Conservation (phyloP, 208 protist species). For the Endotrypanum monterogeii region DNA sequence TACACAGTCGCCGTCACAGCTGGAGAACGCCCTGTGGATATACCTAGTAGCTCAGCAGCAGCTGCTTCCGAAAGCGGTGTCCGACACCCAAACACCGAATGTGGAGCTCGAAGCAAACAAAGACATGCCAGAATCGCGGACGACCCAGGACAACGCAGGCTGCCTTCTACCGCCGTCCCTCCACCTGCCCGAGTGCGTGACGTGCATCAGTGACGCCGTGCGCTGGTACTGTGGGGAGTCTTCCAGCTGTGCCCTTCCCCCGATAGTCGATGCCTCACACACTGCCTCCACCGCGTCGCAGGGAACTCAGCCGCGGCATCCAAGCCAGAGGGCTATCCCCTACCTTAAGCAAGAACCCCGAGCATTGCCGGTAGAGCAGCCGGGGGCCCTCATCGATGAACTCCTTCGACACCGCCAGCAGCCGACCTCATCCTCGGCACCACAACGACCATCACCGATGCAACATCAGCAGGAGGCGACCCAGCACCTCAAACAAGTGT, state of each 20-base stretch:
- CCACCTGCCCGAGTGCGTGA: conserved; percentile 14
- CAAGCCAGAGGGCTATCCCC: neutral
- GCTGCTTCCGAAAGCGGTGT: conserved; percentile 4
- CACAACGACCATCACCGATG: too few species aligned
- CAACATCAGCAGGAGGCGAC: neutral
- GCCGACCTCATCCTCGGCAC: neutral
- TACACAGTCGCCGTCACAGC: conserved; percentile 23
- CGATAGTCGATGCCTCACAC: neutral
- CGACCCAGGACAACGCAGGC: neutral
- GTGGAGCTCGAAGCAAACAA: neutral
- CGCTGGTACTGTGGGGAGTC: conserved; percentile 29
- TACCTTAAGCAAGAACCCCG: neutral
- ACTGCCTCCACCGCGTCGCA: neutral
- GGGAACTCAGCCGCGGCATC: neutral
- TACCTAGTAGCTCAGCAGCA: conserved; percentile 18
- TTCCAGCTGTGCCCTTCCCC: too few species aligned
- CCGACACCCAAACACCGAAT: neutral
- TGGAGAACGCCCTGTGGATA: conserved; percentile 31
- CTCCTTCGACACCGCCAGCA: conserved; percentile 15
- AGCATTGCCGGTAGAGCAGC: neutral
- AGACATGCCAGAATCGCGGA: neutral
- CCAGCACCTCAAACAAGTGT: neutral
- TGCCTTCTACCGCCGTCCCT: conserved; percentile 13
- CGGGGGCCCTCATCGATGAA: conserved; percentile 17
- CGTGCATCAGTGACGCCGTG: conserved; percentile 22